Conservation (phyloP, 1,284 basidiomycete genomes). For the Albatrellus sp. region DNA sequence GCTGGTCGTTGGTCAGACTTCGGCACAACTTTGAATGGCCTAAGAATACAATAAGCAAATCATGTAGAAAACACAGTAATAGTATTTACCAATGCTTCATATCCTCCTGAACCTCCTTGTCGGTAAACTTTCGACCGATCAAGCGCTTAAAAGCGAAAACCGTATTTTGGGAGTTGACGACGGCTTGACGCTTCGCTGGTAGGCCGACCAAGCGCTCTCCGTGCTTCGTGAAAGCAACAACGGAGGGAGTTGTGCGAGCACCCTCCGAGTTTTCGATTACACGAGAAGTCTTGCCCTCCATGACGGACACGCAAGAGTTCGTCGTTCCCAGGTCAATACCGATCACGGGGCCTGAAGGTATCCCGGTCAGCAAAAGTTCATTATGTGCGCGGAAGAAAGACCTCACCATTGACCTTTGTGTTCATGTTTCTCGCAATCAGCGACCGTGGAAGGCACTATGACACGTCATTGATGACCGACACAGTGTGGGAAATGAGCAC, state of each 20-base stretch:
- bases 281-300: constrained; percentile 90
- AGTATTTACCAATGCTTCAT: constrained; percentile 60
- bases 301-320: constrained; percentile 90
- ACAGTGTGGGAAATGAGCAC: constrained; percentile 14
- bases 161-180: constrained; percentile 92
- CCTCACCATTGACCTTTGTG: constrained; percentile 65
- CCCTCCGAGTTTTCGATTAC: constrained; percentile 98
- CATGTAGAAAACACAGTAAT: constrained; percentile 1
- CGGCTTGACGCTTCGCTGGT: constrained; percentile 94
- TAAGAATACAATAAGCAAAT: constrained; percentile 16
- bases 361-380: not conserved
- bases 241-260: constrained; percentile 94
- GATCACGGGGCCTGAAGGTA: constrained; percentile 56
- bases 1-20: constrained; percentile 63
- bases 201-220: constrained; percentile 90
- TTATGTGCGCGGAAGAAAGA: not conserved
- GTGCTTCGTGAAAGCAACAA: constrained; percentile 96
- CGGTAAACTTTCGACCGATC: constrained; percentile 89
- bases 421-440: constrained; percentile 74
- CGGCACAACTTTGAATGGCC: constrained; percentile 75
- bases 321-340: constrained; percentile 82
- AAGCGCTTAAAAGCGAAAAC: constrained; percentile 95
- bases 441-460: constrained; percentile 54
- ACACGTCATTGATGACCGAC: constrained; percentile 8
- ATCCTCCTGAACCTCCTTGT: constrained; percentile 90